phyloP scores from a whole-genome alignment of 2,329 filamentous ascomycete species.

The Cryphonectria nitschkei region DNA sequence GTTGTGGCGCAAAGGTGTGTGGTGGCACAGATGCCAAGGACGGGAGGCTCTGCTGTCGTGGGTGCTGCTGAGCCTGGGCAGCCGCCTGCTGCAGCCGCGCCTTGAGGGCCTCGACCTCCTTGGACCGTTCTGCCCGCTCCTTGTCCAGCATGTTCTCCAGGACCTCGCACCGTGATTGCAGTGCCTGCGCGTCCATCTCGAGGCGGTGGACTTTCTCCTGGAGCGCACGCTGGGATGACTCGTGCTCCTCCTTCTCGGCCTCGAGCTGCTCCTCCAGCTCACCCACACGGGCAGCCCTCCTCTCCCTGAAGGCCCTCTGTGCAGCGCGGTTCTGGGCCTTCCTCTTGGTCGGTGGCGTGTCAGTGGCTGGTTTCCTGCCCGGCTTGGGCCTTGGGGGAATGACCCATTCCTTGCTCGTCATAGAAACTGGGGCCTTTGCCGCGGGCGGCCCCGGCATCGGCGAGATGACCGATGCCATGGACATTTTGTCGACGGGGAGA shows the following conservation, averaged over 20 bases:
- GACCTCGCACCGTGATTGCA: conserved; percentile 62
- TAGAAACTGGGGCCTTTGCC: conserved; percentile 52
- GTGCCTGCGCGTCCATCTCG: conserved; percentile 68
- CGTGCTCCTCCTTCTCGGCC: conserved; percentile 59
- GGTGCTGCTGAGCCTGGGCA: conserved; percentile 22
- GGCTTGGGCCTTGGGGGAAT: conserved; percentile 85
- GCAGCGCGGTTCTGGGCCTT: conserved; percentile 94
- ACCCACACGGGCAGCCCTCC: conserved; percentile 81
- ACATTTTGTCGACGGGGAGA: conserved; percentile 45
- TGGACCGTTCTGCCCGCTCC: conserved; percentile 53
- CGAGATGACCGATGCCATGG: conserved; percentile 53
- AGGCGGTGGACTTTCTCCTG: conserved; percentile 61
- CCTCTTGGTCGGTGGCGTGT: conserved; percentile 89
- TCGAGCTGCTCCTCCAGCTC: conserved; percentile 72
- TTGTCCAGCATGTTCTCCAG: conserved; percentile 67
- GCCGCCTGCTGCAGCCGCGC: conserved; percentile 26
- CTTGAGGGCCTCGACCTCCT: conserved; percentile 27
- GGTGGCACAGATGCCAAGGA: conserved; percentile 26
- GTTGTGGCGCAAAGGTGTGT: conserved; percentile 26
- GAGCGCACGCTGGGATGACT: conserved; percentile 60
- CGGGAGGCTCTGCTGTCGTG: conserved; percentile 27
- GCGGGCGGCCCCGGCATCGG: conserved; percentile 45
- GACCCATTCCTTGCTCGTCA: conserved; percentile 85
- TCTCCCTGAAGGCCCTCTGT: conserved; percentile 86
- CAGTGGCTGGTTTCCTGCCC: conserved; percentile 89